Evolutionary conservation across 805 yeast genomes (phyloP), one percentile per base, ranked within the genome.

Genomic region (Saccharomycopsis amapae): DNA sequence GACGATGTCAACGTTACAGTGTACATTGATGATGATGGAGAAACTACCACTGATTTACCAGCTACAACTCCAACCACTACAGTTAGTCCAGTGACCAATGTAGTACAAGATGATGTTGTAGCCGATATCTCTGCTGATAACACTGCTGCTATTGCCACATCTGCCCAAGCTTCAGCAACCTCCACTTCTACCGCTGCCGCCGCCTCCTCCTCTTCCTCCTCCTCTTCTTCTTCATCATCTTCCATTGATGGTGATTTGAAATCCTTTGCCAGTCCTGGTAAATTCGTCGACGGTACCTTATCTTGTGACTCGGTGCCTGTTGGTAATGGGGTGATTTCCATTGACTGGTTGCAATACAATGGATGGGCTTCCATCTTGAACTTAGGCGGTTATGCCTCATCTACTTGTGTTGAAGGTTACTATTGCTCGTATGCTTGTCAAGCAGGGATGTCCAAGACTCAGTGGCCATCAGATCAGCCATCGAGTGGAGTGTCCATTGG

Each of bases 371-470:
- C 90, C 58, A 72, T 86, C 60, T 58, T 62, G 60, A 69, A 73
- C 60, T 63, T 67, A 46, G 72, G 75, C 53, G 75, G 73, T 50
- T 69, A 74, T 54, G 78, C 86, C 53, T 75, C 86, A 52, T 73
- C 83, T 59, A 75, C 82, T 65, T 81, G 88, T 69, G 58, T 67
- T 52, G 82, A 79, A 51, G 88, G 84, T 40, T 72, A 69, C 61
- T 81, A 79, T 71, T 81, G 88, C 63, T 81, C 87, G 44, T 81
- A 81, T 61, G 85, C 86, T 44, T 81, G 88, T 63, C 81, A 79
- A 61, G 72, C 86, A 34, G 88, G 88, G 71, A 78, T 78, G 83
- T 78, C 86, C 58, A 81, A 81, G 71, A 80, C 87, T 49, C 88
- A 81, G 66, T 81, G 86, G 86, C 87, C 87, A 33, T 61, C 74